Base-by-base conservation (phyloP, 345 rosid species). In the Sapria himalayana region DNA sequence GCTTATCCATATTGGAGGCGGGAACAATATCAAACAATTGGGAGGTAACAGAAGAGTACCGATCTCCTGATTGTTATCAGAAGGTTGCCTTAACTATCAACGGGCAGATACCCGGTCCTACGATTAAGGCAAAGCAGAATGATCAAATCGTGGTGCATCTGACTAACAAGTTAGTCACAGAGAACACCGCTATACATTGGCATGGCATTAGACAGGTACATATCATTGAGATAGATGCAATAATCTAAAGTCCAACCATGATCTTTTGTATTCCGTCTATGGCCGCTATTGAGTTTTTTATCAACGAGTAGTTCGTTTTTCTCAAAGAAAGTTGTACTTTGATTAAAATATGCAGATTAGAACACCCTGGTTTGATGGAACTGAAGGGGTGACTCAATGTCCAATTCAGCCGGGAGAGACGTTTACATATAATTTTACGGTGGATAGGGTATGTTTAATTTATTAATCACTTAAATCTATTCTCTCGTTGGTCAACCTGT, bases 311-410 rank as follows among this genome's bases (percentile, higher is more conserved):
- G 2, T 9, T 10, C 22, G 9, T 36, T 15, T 9, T 4, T 16
- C 46, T 12, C n/a, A n/a, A n/a, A n/a, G n/a, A n/a, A n/a, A n/a
- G n/a, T n/a, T n/a, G n/a, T n/a, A n/a, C n/a, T n/a, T n/a, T n/a
- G n/a, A n/a, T n/a, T n/a, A n/a, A n/a, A n/a, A n/a, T n/a, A n/a
- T 19, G 24, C 58, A 82, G 94, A 2, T 59, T 1, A 89, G 93
- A 37, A 72, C 91, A 0, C 93, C 93, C 3, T 80, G 96, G 96
- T 71, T 82, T 1, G 96, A 85, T 50, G 96, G 96, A 17, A 71
- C 96, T 31, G 85, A 81, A 2, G 56, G 78, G 48, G 60, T 85
- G 48, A 70, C 96, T 0, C 96, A 80, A 52, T 80, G 96, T 46
- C 67, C 65, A 2, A 65, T 72, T 27, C 66, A 59, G 22, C 93